Evolutionary conservation across 1,284 basidiomycete species (phyloP).

Genomic region (Ustilago crameri): DNA sequence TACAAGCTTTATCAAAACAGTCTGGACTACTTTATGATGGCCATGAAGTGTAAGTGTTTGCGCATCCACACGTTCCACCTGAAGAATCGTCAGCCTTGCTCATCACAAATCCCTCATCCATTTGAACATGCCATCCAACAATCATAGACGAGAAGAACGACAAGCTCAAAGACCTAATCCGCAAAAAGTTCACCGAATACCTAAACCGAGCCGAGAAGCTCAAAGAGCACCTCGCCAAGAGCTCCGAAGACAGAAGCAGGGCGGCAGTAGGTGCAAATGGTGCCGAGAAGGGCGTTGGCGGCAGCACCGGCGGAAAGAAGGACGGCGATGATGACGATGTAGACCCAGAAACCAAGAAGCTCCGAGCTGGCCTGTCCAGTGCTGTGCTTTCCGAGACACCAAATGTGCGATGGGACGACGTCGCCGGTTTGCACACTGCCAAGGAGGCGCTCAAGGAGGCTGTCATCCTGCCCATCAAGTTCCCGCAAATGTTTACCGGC

Average conservation of each 20-base stretch:
- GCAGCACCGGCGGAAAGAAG: constrained; percentile 76
- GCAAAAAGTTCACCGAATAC: constrained; percentile 90
- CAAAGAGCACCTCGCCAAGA: constrained; percentile 74
- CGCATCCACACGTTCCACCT: background rate
- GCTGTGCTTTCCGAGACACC: constrained; percentile 94
- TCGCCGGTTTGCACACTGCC: constrained; percentile 91
- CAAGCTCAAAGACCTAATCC: constrained; percentile 87
- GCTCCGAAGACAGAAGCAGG: constrained; percentile 78
- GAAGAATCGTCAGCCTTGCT: background rate
- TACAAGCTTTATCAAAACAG: constrained; percentile 90
- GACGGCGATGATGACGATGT: constrained; percentile 79
- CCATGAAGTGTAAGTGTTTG: constrained; percentile 76
- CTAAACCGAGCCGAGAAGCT: constrained; percentile 90
- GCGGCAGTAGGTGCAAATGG: constrained; percentile 83
- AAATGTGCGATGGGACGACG: constrained; percentile 97
- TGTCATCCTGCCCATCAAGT: constrained; percentile 98
- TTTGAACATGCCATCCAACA: background rate
- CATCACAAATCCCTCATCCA: background rate
- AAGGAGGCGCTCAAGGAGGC: constrained; percentile 98
- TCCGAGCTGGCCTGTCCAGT: constrained; percentile 84
- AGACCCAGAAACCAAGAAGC: constrained; percentile 94
- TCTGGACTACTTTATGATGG: constrained; percentile 97
- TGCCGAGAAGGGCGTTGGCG: constrained; percentile 73
- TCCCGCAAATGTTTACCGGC: constrained; percentile 96
- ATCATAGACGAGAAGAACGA: constrained; percentile 93